phyloP scores from a whole-genome alignment of 129 eudicot species.

The Dittrichia graveolens region DNA sequence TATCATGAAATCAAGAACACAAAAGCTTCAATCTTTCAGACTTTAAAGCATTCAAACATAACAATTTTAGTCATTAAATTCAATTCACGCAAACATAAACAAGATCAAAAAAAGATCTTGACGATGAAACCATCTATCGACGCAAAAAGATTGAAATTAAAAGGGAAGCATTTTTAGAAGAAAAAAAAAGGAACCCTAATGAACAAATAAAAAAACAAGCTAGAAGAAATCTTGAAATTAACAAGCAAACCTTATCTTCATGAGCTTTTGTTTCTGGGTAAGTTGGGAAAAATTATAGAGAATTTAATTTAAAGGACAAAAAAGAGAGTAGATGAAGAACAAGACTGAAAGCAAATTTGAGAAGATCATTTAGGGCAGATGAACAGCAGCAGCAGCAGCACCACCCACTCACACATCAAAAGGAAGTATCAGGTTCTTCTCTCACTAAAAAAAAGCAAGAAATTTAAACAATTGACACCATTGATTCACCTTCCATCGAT shows the following conservation, averaged over 20 bases:
- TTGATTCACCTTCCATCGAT: constrained; percentile 32
- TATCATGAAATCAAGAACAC: constrained; percentile 21
- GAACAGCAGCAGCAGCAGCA: constrained; percentile 24
- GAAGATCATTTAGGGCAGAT: constrained; percentile 27
- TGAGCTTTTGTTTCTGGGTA: constrained; percentile 21
- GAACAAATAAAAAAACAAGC: constrained; percentile 3
- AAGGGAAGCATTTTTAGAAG: neutral
- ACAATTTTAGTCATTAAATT: neutral
- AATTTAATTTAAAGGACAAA: neutral
- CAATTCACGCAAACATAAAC: neutral
- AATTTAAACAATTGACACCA: constrained; percentile 29
- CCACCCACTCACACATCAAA: constrained; percentile 81
- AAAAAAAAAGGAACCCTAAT: constrained; percentile 15
- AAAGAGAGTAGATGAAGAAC: neutral
- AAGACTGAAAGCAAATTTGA: neutral
- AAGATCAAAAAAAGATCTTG: constrained; percentile 11
- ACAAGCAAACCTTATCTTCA: constrained; percentile 20
- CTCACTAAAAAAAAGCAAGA: constrained; percentile 41
- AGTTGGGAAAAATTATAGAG: constrained; percentile 30
- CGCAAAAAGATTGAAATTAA: neutral
- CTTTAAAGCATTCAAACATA: neutral
- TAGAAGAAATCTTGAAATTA: constrained; percentile 16
- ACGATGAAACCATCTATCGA: constrained; percentile 9
- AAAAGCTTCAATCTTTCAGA: constrained; percentile 27
- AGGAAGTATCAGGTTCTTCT: constrained; percentile 67